Percentiles rank a stretch among this genome's conserved stretches.
These are phyloP conservation scores for Nothophoma quercina DNA, from an alignment of 2,329 filamentous ascomycete genomes.

Conservation along the genomic window DNA sequence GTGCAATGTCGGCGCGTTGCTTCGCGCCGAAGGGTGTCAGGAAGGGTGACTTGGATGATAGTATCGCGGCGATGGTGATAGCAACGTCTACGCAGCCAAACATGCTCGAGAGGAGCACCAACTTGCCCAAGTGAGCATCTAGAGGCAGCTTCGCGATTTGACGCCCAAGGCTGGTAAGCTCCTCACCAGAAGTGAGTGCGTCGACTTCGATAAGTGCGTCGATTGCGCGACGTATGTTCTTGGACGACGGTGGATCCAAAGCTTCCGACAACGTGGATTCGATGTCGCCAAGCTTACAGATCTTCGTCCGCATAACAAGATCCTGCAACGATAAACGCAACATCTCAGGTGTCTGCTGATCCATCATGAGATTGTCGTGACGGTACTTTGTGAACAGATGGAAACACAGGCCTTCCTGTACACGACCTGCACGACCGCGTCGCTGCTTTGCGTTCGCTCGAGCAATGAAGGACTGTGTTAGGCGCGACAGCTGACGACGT, in stretches of 20 bases:
- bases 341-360: constrained; percentile 97
- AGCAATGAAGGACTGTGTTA: constrained; percentile 95
- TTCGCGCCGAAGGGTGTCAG: constrained; percentile 84
- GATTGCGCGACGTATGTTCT: constrained; percentile 91
- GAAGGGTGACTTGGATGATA: constrained; percentile 95
- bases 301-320: constrained; percentile 93
- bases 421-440: constrained; percentile 90
- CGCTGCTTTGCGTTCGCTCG: constrained; percentile 95
- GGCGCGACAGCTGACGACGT: constrained; percentile 83
- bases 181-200: constrained; percentile 80
- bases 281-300: constrained; percentile 93
- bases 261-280: constrained; percentile 88
- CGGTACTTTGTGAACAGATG: constrained; percentile 92
- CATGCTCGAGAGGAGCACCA: constrained; percentile 84
- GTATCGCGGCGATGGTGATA: constrained; percentile 88
- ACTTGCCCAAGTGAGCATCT: constrained; percentile 93
- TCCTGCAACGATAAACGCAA: constrained; percentile 93
- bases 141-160: constrained; percentile 89
- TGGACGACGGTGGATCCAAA: constrained; percentile 86
- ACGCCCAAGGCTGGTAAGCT: constrained; percentile 83
- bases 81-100: constrained; percentile 93
- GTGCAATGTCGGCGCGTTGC: constrained; percentile 80
- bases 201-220: constrained; percentile 93
- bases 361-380: constrained; percentile 82
- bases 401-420: constrained; percentile 93